phyloP scores from a whole-genome alignment of 202 grass and related monocot species.

The Saccharum hybrid region DNA sequence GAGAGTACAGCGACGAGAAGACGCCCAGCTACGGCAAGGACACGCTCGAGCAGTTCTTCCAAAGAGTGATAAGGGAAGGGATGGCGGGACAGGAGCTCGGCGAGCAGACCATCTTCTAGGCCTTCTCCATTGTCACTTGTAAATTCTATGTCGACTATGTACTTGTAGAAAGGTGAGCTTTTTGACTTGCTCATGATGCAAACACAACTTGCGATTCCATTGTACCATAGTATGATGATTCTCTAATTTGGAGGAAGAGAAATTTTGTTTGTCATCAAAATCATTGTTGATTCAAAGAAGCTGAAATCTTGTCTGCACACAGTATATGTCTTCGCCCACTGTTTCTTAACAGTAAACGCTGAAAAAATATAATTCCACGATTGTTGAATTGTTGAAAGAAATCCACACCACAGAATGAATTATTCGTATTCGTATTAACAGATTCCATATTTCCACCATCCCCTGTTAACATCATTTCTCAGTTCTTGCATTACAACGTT shows the following conservation, averaged over 20 bases:
- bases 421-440: background rate
- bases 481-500: background rate
- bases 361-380: background rate
- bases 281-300: background rate
- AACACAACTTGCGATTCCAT: constrained; percentile 20
- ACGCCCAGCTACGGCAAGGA: constrained; percentile 89
- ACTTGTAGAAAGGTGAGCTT: constrained; percentile 45
- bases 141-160: constrained; percentile 35
- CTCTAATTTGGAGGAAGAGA: background rate
- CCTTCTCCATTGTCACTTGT: constrained; percentile 3
- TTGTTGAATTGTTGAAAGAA: background rate
- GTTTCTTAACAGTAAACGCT: background rate
- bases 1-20: constrained; percentile 84
- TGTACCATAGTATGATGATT: constrained; percentile 44
- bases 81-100: constrained; percentile 95
- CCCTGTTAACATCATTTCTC: background rate
- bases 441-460: background rate
- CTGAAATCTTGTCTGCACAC: background rate
- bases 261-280: constrained; percentile 5
- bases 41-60: constrained; percentile 90
- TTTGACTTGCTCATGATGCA: constrained; percentile 41
- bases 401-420: background rate
- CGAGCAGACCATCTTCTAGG: constrained; percentile 91
- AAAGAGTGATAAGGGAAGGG: constrained; percentile 69
- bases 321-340: background rate